phyloP scores from a whole-genome alignment of 805 yeast genomes.

The Monosporozyma aerobia region DNA sequence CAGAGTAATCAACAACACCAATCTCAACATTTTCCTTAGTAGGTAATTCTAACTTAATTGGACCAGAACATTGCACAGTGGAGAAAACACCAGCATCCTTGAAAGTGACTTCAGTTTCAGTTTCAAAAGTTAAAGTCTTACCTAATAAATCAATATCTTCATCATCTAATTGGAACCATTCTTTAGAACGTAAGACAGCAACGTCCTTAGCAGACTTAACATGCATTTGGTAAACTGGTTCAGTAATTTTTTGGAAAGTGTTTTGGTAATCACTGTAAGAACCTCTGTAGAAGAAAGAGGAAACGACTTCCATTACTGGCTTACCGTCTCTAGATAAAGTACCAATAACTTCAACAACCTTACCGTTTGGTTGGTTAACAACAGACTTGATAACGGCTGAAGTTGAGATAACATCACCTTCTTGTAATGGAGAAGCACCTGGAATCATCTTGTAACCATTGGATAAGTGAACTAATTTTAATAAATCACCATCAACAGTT shows the following conservation, averaged over 20 bases:
- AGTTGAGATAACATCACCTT: slow-evolving; percentile 77
- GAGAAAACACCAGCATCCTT: slow-evolving; percentile 68
- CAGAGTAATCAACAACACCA: slow-evolving; percentile 78
- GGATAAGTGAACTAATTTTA: slow-evolving; percentile 88
- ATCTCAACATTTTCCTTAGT: slow-evolving; percentile 80
- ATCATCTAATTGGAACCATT: slow-evolving; percentile 87
- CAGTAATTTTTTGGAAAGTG: slow-evolving; percentile 82
- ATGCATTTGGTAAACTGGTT: slow-evolving; percentile 75
- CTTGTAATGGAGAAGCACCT: slow-evolving; percentile 81
- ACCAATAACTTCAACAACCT: slow-evolving; percentile 92
- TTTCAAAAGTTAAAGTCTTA: slow-evolving; percentile 80
- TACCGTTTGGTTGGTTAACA: slow-evolving; percentile 85
- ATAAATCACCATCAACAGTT: slow-evolving; percentile 90
- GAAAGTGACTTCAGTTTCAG: slow-evolving; percentile 74
- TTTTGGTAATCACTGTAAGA: slow-evolving; percentile 76
- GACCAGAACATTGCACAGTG: slow-evolving; percentile 76
- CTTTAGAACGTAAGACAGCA: slow-evolving; percentile 89
- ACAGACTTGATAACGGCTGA: slow-evolving; percentile 82
- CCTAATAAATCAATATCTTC: slow-evolving; percentile 61
- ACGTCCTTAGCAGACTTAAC: slow-evolving; percentile 75
- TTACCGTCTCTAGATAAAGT: slow-evolving; percentile 64
- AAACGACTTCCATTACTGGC: slow-evolving; percentile 88
- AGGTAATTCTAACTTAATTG: slow-evolving; percentile 78
- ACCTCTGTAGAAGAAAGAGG: slow-evolving; percentile 96
- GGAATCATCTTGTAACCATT: slow-evolving; percentile 91